Evolutionary conservation across 164 flowering plant genomes (phyloP), one percentile per base, ranked within the genome.

Genomic region (Vitis vinifera): DNA sequence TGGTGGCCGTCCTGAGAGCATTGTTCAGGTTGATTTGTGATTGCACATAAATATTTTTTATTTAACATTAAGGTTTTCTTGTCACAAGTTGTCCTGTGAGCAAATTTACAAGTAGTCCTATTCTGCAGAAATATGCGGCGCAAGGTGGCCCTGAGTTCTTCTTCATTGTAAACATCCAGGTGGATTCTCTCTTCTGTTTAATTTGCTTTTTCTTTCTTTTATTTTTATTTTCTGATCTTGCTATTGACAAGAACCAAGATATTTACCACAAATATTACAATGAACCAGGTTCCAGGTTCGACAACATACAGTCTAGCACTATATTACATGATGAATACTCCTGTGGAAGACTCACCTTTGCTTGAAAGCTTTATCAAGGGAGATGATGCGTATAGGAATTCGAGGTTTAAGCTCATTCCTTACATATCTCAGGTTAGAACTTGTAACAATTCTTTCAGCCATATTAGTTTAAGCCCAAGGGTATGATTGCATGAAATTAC

Each of bases 381-480:
- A 47, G 96, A 93, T 78, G 90, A 91, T 79, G 86, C 94, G 14
- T 93, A 75, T 69, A 82, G 98, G 70, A 93, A 93, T 81, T 86
- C 97, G 58, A 87, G 96, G 80, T 89, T 94, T 78, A 94, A 94
- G 86, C 94, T 94, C 78, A 94, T 94, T 65, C 98, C 98, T 16
- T 91, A 89, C 73, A 90, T 91, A 66, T 90, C 98, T 31, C 83
- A 91, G 96, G 98, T 91, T 52, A 62, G 86, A 72, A 55, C 8
- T 17, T 50, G 9, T 37, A 6, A 37, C 44, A 37, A 37, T 6
- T 37, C 44, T 37, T 37, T 37, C 44, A 37, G 44, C 44, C 44
- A 37, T 37, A 37, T 37, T 6, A 37, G 44, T 37, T 37, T 37
- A 37, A 23, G 44, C 44, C 44, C 4, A 37, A 6, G 44, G 44